Base-by-base conservation (phyloP, 164 flowering plant species). In the Tetracentron sinense region DNA sequence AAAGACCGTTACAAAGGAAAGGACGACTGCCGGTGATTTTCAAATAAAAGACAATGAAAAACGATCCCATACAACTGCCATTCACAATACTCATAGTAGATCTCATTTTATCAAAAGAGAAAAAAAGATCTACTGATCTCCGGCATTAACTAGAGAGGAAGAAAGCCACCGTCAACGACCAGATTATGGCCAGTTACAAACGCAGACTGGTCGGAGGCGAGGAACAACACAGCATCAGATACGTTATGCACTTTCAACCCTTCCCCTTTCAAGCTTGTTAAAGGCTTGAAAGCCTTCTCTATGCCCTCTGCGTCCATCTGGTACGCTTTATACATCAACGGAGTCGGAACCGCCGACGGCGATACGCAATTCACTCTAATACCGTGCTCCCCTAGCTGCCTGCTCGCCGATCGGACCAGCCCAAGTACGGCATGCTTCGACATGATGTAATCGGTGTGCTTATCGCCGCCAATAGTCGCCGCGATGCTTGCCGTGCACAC, bases 361-460 rank as follows among this genome's bases (percentile, higher is more conserved):
- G 87, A 81, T 14, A n/a, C n/a, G n/a, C n/a, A n/a, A n/a, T n/a
- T n/a, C n/a, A n/a, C n/a, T n/a, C n/a, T n/a, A n/a, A n/a, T 77
- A 51, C 83, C 85, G 20, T 71, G 54, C 72, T 8, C 62, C 20
- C 88, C 88, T 0, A 83, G 72, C n/a, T n/a, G n/a, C n/a, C n/a
- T n/a, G n/a, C n/a, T n/a, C n/a, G n/a, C n/a, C n/a, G n/a, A n/a
- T n/a, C n/a, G n/a, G n/a, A n/a, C n/a, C n/a, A n/a, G n/a, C n/a
- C n/a, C n/a, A n/a, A n/a, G n/a, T n/a, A n/a, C 81, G 16, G 85
- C 86, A 25, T 79, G 78, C 75, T 84, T 82, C 17, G 86, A 80
- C 75, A 77, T 72, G n/a, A 12, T 20, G 65, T 84, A 84, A 44
- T 76, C 82, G 1, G 58, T 54, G 12, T 4, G 0, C 0, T 3